Conservation (phyloP, 2,329 filamentous ascomycete genomes). For the Blastomyces silverae region DNA sequence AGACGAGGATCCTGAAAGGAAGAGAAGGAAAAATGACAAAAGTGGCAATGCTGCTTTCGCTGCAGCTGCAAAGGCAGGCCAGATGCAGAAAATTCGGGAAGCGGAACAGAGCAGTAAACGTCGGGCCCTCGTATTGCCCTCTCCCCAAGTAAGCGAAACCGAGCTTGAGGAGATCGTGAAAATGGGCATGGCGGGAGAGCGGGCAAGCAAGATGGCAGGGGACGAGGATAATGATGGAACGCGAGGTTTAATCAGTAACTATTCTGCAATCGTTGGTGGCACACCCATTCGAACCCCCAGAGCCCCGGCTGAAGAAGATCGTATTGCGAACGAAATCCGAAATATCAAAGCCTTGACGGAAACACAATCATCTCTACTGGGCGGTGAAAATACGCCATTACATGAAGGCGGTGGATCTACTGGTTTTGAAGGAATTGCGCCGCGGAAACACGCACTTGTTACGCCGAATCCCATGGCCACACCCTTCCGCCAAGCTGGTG, state of each 20-base stretch:
- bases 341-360: constrained; percentile 90
- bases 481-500: constrained; percentile 59
- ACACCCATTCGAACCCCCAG: constrained; percentile 89
- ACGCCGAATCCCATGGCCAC: constrained; percentile 96
- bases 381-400: constrained; percentile 87
- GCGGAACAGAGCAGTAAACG: constrained; percentile 96
- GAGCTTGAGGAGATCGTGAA: constrained; percentile 98
- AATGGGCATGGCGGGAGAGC: constrained; percentile 91
- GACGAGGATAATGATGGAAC: constrained; percentile 79
- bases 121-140: constrained; percentile 70
- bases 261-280: constrained; percentile 68
- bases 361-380: constrained; percentile 86
- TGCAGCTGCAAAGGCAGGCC: constrained; percentile 84
- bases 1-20: constrained; percentile 71
- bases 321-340: constrained; percentile 90
- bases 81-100: constrained; percentile 89
- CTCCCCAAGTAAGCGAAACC: constrained; percentile 84
- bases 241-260: constrained; percentile 77
- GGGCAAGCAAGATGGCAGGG: constrained; percentile 66
- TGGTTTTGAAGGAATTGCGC: constrained; percentile 77
- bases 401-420: constrained; percentile 75
- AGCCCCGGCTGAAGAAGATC: constrained; percentile 86
- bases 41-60: constrained; percentile 72
- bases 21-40: constrained; percentile 85
- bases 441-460: constrained; percentile 70